Base-by-base conservation (phyloP, 345 rosid genomes). In the Psidium guajava region DNA sequence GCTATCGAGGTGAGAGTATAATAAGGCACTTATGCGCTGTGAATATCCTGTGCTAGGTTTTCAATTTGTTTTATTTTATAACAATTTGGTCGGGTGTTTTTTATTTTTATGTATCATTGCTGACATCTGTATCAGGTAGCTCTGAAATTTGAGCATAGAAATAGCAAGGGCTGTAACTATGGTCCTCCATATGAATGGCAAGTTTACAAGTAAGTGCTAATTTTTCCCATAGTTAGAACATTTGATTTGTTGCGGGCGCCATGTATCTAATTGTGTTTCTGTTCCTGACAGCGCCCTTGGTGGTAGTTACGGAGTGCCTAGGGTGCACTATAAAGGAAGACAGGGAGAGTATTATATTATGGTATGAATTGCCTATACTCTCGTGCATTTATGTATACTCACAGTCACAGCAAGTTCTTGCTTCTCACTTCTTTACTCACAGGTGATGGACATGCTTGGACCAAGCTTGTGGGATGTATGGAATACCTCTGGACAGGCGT, bases 121-220 rank as follows among this genome's bases (percentile, higher is more conserved):
- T 42, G 50, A 36, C 32, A 11, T 80, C 83, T 52, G 86, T 36
- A 84, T n/a, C 86, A 96, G 99, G 99, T 98, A 88, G 99, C 99
- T 82, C 84, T 98, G 75, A 98, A 98, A 87, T 98, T 98, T 87
- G 99, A 98, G 93, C 99, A 98, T 83, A 89, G 92, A 88, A 96
- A 90, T 88, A 96, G 99, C 92, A 98, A 98, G 87, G 99, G 99
- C 82, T 98, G 99, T 89, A 91, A 91, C 90, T 94, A 94, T 85
- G 99, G 99, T 89, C 99, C 99, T 42, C 99, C 99, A 15, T 90
- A 95, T 81, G 99, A 98, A 87, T 98, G 99, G 99, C 97, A 95
- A 87, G 98, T 96, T 82, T 98, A 98, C 94, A 92, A 90, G 99
- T 98, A 89, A 80, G 94, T 89, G 54, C 81, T 85, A 44, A 51